Conservation (phyloP, 2,329 filamentous ascomycete species). For the Alternaria sp. region DNA sequence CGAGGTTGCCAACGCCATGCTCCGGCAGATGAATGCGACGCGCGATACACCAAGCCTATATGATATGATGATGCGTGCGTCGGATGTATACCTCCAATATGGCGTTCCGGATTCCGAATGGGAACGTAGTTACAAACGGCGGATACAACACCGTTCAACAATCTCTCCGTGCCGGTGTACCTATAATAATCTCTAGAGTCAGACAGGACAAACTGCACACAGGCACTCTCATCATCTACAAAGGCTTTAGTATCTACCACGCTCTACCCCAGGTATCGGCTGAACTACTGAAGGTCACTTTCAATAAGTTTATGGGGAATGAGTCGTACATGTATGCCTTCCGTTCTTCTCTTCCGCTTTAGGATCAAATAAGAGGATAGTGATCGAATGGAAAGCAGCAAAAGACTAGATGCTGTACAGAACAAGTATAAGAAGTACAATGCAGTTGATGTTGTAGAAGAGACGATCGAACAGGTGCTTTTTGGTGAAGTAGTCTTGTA, state of each 20-base stretch:
- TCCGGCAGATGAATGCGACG: constrained; percentile 17
- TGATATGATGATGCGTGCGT: constrained; percentile 30
- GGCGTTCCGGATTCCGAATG: constrained; percentile 49
- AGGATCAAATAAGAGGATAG: neutral
- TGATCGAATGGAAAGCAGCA: neutral
- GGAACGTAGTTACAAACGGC: constrained; percentile 55
- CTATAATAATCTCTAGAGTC: constrained; percentile 57
- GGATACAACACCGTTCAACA: constrained; percentile 61
- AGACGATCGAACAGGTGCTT: constrained; percentile 11
- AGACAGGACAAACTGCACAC: constrained; percentile 55
- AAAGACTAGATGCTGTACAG: constrained; percentile 2
- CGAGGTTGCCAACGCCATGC: constrained; percentile 13
- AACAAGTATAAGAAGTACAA: constrained; percentile 19
- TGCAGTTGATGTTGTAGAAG: constrained; percentile 16
- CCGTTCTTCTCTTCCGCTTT: neutral
- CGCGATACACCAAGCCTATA: constrained; percentile 18
- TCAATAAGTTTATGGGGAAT: constrained; percentile 18
- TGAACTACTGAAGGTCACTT: constrained; percentile 3
- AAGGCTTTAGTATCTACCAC: constrained; percentile 20
- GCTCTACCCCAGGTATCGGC: constrained; percentile 8
- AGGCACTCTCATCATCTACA: constrained; percentile 31
- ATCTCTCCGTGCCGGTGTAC: constrained; percentile 57
- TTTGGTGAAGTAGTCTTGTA: neutral
- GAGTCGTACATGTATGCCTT: constrained; percentile 7
- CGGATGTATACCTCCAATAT: constrained; percentile 45